Conservation (phyloP, 345 rosid species). For the Dovyalis caffra region DNA sequence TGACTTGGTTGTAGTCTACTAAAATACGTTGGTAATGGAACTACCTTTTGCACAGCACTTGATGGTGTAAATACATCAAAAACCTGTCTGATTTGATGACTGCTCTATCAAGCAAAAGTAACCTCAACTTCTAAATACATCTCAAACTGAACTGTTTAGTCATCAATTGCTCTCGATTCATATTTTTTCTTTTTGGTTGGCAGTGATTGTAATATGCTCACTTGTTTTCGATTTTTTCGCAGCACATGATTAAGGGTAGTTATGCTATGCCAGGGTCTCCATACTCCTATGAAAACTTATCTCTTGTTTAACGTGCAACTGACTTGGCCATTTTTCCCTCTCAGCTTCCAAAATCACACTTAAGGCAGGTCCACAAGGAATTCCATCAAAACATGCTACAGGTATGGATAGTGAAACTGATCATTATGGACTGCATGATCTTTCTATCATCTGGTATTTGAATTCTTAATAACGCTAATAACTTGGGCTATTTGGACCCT, state of each 20-base stretch:
- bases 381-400: too few relatives aligned
- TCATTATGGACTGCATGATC: neutral
- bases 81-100: neutral
- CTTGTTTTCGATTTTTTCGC: too few relatives aligned
- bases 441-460: neutral
- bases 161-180: too few relatives aligned
- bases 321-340: neutral
- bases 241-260: too few relatives aligned
- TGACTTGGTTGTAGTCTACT: neutral
- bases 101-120: too few relatives aligned
- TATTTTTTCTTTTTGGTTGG: too few relatives aligned
- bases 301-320: slow-evolving; percentile 5
- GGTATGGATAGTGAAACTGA: neutral
- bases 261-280: too few relatives aligned
- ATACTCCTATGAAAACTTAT: too few relatives aligned
- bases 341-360: slow-evolving; percentile 58
- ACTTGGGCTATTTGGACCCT: neutral
- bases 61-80: neutral
- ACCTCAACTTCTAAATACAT: too few relatives aligned
- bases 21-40: neutral
- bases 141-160: neutral
- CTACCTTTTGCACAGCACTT: neutral
- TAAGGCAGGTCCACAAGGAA: neutral
- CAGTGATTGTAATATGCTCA: too few relatives aligned
- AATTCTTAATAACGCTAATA: neutral